A percentile compares a stretch with the other conserved stretches of the same genome.
Conservation (phyloP, 2,329 filamentous ascomycete genomes). For the Colletotrichum liriopes region DNA sequence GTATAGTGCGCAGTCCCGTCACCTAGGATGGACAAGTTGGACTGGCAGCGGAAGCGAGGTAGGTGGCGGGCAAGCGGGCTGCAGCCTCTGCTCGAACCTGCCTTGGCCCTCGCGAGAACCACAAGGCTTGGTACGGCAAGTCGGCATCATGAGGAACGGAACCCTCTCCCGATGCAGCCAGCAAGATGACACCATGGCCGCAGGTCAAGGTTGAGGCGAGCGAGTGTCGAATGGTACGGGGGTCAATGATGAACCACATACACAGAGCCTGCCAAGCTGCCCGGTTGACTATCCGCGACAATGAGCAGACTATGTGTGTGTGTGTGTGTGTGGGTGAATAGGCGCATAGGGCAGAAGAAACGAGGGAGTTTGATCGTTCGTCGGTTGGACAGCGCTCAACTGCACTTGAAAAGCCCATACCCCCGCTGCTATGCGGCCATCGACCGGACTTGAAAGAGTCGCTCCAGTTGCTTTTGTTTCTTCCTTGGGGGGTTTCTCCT, state of each 20-base stretch:
- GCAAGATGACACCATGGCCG: slow-evolving; percentile 34
- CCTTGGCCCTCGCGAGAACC: slow-evolving; percentile 22
- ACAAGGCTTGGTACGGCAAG: slow-evolving; percentile 41
- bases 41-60: slow-evolving; percentile 26
- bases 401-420: slow-evolving; percentile 15
- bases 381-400: slow-evolving; percentile 10
- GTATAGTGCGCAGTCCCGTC: slow-evolving; percentile 5
- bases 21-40: background rate
- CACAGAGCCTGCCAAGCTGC: background rate
- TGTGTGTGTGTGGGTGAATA: background rate
- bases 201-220: slow-evolving; percentile 9
- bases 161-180: slow-evolving; percentile 23
- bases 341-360: slow-evolving; percentile 16
- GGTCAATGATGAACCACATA: slow-evolving; percentile 2
- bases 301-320: background rate
- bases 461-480: background rate
- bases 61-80: slow-evolving; percentile 29
- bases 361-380: slow-evolving; percentile 6
- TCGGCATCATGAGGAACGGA: slow-evolving; percentile 37
- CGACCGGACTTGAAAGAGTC: background rate
- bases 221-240: slow-evolving; percentile 3
- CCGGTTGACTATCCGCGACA: slow-evolving; percentile 6
- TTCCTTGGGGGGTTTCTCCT: slow-evolving; percentile 13
- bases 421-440: slow-evolving; percentile 13
- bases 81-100: slow-evolving; percentile 10